A percentile compares a stretch with the other conserved stretches of the same genome.
These are phyloP conservation scores for Novymonas esmeraldas DNA, from an alignment of 208 protist species.

Conservation along the genomic window DNA sequence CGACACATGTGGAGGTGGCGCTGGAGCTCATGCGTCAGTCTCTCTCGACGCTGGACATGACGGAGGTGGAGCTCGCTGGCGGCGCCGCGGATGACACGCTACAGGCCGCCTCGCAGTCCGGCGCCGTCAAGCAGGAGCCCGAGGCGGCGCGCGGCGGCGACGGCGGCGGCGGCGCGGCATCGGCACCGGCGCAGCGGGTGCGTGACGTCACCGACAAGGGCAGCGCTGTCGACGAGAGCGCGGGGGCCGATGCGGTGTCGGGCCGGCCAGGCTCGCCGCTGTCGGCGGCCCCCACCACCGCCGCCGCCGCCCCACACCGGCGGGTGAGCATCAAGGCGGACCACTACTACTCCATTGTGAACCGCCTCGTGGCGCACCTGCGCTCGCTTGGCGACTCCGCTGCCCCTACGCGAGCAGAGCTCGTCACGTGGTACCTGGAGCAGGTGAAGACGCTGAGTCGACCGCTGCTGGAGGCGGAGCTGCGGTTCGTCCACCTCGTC, in stretches of 20 bases:
- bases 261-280: background rate
- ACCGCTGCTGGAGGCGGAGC: constrained; percentile 79
- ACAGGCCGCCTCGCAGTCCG: constrained; percentile 1
- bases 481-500: constrained; percentile 80
- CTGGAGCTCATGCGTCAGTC: constrained; percentile 92
- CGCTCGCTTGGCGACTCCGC: constrained; percentile 68
- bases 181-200: background rate
- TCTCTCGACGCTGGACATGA: constrained; percentile 89
- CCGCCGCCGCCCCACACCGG: constrained; percentile 20
- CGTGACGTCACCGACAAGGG: constrained; percentile 13
- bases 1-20: constrained; percentile 81
- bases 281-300: constrained; percentile 2
- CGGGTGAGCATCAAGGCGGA: constrained; percentile 83
- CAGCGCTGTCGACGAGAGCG: background rate
- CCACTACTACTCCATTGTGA: constrained; percentile 89
- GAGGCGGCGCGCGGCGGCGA: constrained; percentile 9
- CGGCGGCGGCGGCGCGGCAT: background rate
- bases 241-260: constrained; percentile 3
- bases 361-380: constrained; percentile 70
- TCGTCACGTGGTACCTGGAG: constrained; percentile 90
- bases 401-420: constrained; percentile 74
- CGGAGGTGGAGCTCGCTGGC: constrained; percentile 83
- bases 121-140: constrained; percentile 39
- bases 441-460: constrained; percentile 82
- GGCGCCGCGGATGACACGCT: constrained; percentile 23